Conservation (phyloP, 306 rosid genomes). For the Dryas drummondii region DNA sequence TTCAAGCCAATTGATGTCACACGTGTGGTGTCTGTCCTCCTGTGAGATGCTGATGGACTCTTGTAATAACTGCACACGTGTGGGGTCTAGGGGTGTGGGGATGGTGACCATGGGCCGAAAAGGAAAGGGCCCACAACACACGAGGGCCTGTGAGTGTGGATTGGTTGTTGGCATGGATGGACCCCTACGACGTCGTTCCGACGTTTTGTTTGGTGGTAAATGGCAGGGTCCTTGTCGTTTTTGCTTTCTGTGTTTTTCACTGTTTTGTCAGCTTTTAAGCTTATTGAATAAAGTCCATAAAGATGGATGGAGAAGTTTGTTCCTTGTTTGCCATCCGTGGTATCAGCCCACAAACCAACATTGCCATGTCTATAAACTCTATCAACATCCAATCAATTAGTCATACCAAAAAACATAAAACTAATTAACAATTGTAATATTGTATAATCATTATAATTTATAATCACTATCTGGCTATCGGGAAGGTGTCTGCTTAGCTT, state of each 20-base stretch:
- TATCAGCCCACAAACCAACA: too few species aligned
- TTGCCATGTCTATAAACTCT: too few species aligned
- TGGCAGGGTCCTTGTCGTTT: constrained; percentile 18
- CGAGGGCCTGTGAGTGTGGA: constrained; percentile 28
- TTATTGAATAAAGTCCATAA: background rate
- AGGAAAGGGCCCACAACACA: constrained; percentile 26
- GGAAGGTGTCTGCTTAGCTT: too few species aligned
- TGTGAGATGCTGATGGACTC: constrained; percentile 15
- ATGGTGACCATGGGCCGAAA: constrained; percentile 16
- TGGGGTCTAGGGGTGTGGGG: constrained; percentile 18
- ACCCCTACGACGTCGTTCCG: too few species aligned
- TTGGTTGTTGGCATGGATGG: constrained; percentile 20
- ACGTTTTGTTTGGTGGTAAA: constrained; percentile 18
- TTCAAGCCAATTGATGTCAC: constrained; percentile 9
- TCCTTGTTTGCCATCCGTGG: background rate
- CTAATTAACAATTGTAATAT: too few species aligned
- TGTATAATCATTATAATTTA: too few species aligned
- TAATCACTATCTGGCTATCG: too few species aligned
- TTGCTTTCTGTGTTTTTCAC: background rate
- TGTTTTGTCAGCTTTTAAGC: constrained; percentile 18
- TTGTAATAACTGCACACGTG: constrained; percentile 14
- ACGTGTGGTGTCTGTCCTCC: constrained; percentile 33
- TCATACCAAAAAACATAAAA: too few species aligned
- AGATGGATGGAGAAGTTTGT: background rate
- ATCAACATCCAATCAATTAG: too few species aligned